Evolutionary conservation across 768 basidiomycete genomes (phyloP), one percentile per base, ranked within the genome.

Genomic region (Boletus barrowsii): DNA sequence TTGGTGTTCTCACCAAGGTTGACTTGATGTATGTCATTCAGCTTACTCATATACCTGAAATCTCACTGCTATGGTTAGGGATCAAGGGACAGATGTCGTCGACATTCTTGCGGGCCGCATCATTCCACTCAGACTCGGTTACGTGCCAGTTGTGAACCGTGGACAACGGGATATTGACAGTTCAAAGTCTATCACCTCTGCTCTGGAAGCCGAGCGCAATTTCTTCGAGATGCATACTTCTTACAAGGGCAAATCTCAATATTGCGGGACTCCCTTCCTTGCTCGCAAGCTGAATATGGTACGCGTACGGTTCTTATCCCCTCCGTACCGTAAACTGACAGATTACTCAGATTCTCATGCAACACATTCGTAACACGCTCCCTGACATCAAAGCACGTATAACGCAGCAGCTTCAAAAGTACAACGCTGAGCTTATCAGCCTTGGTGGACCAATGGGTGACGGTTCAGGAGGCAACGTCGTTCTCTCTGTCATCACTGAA

Each of bases 381-480:
- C 97, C 97, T 32, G 97, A 99, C 69, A 98, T 98, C 80, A 99
- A 99, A 76, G 82, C 85, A 15, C 86, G 95, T 63, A 98, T 99
- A 68, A 80, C 86, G n/a, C 81, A 88, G 56, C 93, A 98, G 64
- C 80, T 95, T 44, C 82, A 86, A 72, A 96, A 95, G 67, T 98
- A 81, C 78, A 91, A 82, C 54, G 77, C 84, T 2, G 97, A 99
- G 70, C 79, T 99, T 42, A 73, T 76, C 41, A 75, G 84, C 10
- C 86, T 99, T 32, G 97, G 97, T 55, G 97, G 97, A 13, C 76
- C 91, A 13, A 71, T 90, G 68, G 93, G 88, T 29, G 95, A 96
- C 53, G 80, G 76, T 59, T 90, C 86, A 72, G 88, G 91, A 13
- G 89, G 90, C 58, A 94, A 91, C 69, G 82, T 99, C 41, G 94